Base-by-base conservation (phyloP, 495 filamentous ascomycete species). In the Articulospora tetracladia region DNA sequence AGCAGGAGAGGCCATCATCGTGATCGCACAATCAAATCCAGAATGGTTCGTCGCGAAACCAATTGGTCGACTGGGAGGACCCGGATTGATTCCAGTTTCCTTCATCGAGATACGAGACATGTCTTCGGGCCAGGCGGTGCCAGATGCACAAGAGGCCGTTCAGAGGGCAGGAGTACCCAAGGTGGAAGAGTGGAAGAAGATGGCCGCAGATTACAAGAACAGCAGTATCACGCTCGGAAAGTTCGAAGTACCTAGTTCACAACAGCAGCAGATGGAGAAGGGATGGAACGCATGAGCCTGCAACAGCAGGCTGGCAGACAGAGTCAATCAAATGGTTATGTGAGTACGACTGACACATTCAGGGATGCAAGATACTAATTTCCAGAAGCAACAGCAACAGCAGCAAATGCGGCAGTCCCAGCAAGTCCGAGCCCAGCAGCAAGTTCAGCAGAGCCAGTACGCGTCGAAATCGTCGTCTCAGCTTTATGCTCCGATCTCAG, bases 21-120 rank as follows among this genome's bases (percentile, higher is more conserved):
- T 98, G 26, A 98, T 98, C 70, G 94, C 94, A 39, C 94, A 97
- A 73, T 98, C 94, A n/a, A 97, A 98, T 67, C 92, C 93, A 34
- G 94, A 98, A 72, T 98, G 94, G 94, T 98, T 97, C 68, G 94
- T 98, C 66, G 95, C 95, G 17, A 98, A 98, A 74, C 95, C 94
- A 7, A 98, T 98, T 68, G 92, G 93, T 55, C 82, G 95, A 64
- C 79, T 98, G 22, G 94, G 94, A 23, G 94, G 94, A 12, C 94
- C 94, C 0, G 94, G 94, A 28, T 75, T 98, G 64, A 98, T 98
- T 68, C 94, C 94, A 22, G 95, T 97, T 36, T 95, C 93, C 1
- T 98, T 97, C 70, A 91, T 98, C 58, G 94, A 98, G 73, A 92
- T 98, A 58, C 79, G 91, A 65, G 94, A 98, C 71, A 97, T 97